These are phyloP conservation scores for Hanseniaspora singularis DNA, from an alignment of 805 yeast species.

Conservation along the genomic window DNA sequence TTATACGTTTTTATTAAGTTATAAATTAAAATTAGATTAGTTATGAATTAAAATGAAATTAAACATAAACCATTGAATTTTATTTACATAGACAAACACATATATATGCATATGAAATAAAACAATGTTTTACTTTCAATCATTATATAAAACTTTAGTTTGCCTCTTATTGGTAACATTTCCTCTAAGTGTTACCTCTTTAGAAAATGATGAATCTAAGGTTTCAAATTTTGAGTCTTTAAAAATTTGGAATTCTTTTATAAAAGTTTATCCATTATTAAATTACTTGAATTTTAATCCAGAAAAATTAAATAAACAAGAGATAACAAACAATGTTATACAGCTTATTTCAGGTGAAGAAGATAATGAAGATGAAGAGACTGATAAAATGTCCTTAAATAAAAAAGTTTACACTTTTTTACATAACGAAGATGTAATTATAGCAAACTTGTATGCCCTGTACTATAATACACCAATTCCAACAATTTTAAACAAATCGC, in stretches of 20 bases:
- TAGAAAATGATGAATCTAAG: too few relatives aligned
- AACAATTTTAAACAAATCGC: conserved; percentile 8
- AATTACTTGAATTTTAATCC: neutral
- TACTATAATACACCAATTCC: conserved; percentile 8
- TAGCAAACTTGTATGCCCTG: conserved; percentile 1
- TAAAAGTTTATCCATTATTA: conserved; percentile 3
- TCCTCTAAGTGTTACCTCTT: too few relatives aligned
- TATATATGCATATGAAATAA: too few relatives aligned
- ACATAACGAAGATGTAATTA: neutral
- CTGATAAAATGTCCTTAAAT: neutral
- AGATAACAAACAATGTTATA: neutral
- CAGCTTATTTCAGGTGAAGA: neutral
- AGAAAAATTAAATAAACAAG: neutral
- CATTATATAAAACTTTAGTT: too few relatives aligned
- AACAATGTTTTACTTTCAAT: too few relatives aligned
- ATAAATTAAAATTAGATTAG: too few relatives aligned
- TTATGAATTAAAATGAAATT: too few relatives aligned
- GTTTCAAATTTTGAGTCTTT: neutral
- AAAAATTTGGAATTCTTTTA: conserved; percentile 12
- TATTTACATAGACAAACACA: too few relatives aligned
- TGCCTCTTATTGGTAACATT: too few relatives aligned
- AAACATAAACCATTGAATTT: too few relatives aligned
- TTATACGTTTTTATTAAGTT: too few relatives aligned
- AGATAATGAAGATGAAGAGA: neutral
- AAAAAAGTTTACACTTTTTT: neutral